phyloP scores from a whole-genome alignment of 2,329 filamentous ascomycete species.

The Xylaria sp. region DNA sequence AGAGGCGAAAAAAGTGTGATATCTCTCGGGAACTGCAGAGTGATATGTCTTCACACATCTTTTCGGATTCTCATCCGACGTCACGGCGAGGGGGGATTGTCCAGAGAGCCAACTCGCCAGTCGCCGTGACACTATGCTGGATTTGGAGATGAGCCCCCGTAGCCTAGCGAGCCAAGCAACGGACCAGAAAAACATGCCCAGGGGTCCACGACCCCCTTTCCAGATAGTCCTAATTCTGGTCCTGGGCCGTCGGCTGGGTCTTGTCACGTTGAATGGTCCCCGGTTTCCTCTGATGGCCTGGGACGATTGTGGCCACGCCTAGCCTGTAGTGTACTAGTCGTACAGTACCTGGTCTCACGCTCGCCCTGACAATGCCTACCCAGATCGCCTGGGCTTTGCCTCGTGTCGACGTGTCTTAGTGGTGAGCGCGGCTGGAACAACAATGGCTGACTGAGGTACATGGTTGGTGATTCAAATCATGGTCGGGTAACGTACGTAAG shows the following conservation, averaged over 20 bases:
- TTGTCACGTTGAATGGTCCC: constrained; percentile 8
- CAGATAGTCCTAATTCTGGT: constrained; percentile 20
- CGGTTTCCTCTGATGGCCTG: constrained; percentile 13
- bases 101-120: background rate
- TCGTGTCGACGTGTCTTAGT: constrained; percentile 27
- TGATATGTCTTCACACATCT: constrained; percentile 10
- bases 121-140: constrained; percentile 3
- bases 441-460: constrained; percentile 13
- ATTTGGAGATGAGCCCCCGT: constrained; percentile 25
- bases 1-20: constrained; percentile 24
- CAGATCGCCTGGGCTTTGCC: constrained; percentile 9
- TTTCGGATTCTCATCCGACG: constrained; percentile 20
- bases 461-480: constrained; percentile 18
- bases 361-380: constrained; percentile 14
- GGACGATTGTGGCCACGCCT: constrained; percentile 1
- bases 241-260: constrained; percentile 9
- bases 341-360: background rate
- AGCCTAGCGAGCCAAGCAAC: constrained; percentile 14
- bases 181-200: constrained; percentile 10
- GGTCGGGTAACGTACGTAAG: background rate
- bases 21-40: constrained; percentile 20
- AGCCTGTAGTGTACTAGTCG: background rate
- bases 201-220: constrained; percentile 30
- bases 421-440: constrained; percentile 10
- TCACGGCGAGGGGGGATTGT: background rate